Base-by-base conservation (phyloP, 495 filamentous ascomycete species). In the Penicillium daleae region DNA sequence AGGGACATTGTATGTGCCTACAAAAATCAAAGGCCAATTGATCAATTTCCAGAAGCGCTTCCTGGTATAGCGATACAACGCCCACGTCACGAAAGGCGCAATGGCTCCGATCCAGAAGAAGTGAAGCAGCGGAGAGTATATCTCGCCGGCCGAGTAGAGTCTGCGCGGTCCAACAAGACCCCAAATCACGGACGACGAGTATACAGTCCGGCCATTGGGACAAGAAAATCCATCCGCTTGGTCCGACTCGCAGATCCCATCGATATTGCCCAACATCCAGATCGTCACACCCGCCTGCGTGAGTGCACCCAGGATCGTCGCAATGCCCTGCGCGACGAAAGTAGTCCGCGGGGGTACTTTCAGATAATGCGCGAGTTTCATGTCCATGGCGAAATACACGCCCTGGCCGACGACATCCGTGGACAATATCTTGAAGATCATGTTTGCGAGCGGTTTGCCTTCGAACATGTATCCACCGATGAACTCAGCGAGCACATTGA, bases 1-100 rank as follows among this genome's bases (percentile, higher is more conserved):
- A 31, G 74, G 74, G 3, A 75, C 71, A 57, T 81, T 78, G 59
- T 73, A 75, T 17, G 78, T 80, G 19, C 80, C 80, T 5, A 77
- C 77, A 55, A 80, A 80, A 26, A 82, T 77, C 26, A 81, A 66
- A 2, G 78, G 80, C 77, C 77, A 78, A 62, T 81, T 79, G 35
- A 81, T 73, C 48, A 73, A 67, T 21, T 76, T 71, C 77, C 68
- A 70, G 63, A 77, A 67, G 57, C 71, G 26, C 56, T 74, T 61
- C 59, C 66, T 71, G 2, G 77, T 76, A 32, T 73, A 67, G 53
- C 76, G 77, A 63, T 79, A 79, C 57, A 72, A 61, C 0, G 65
- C 54, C 33, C 61, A 72, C 0, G 70, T 72, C 40, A 66, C 64
- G 1, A 75, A 56, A 1, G 79, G 76, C 22, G 74, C 68, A 3